phyloP scores from a whole-genome alignment of 305 asterid genomes.

The Solanum aculeatissimum region DNA sequence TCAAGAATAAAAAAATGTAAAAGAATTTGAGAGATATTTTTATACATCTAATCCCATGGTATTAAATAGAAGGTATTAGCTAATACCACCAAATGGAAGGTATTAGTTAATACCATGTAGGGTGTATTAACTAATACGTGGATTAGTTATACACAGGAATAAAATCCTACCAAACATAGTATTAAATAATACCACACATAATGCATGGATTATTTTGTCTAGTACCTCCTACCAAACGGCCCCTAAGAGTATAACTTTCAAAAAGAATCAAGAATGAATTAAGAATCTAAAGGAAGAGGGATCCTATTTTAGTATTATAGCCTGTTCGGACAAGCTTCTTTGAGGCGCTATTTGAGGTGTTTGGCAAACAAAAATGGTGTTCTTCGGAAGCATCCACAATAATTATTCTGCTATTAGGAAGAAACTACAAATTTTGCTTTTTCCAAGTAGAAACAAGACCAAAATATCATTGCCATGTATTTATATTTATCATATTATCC shows the following conservation, averaged over 20 bases:
- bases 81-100: too few species aligned
- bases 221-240: too few species aligned
- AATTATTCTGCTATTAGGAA: background rate
- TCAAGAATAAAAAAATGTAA: too few species aligned
- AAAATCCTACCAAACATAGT: too few species aligned
- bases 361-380: background rate
- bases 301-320: background rate
- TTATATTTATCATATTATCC: background rate
- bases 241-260: background rate
- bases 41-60: too few species aligned
- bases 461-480: background rate
- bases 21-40: too few species aligned
- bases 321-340: background rate
- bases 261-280: background rate
- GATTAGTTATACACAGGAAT: too few species aligned
- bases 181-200: too few species aligned
- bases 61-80: too few species aligned
- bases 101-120: too few species aligned
- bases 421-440: background rate
- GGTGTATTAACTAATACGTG: too few species aligned
- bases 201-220: too few species aligned
- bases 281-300: background rate
- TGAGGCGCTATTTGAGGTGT: background rate
- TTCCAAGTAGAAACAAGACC: background rate
- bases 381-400: background rate